Percentiles rank a stretch among this genome's conserved stretches.
Conservation (phyloP, 768 basidiomycete species). For the Hygrocybe coccinea region DNA sequence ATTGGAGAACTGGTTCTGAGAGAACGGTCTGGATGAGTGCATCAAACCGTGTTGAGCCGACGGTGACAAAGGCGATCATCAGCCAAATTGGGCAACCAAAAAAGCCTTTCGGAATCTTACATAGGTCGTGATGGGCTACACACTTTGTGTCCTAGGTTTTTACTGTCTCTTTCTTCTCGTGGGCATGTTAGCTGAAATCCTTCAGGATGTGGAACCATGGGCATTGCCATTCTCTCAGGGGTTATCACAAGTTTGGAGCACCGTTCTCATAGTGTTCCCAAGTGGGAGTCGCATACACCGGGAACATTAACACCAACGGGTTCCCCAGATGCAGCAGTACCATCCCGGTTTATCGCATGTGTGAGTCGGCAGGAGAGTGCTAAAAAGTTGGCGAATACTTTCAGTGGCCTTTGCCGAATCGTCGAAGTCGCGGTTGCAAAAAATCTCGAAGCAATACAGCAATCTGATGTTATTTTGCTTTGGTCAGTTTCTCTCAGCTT, state of each 20-base stretch:
- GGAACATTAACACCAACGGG: slow-evolving; percentile 69
- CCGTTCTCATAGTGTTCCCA: slow-evolving; percentile 28
- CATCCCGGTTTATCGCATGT: slow-evolving; percentile 79
- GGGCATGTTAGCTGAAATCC: slow-evolving; percentile 17
- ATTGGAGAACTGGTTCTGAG: slow-evolving; percentile 51
- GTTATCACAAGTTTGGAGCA: slow-evolving; percentile 77
- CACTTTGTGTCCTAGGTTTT: slow-evolving; percentile 79
- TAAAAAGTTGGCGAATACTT: slow-evolving; percentile 56
- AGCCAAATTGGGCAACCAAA: not conserved
- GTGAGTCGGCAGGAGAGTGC: slow-evolving; percentile 78
- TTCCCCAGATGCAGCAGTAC: slow-evolving; percentile 62
- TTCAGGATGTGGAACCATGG: slow-evolving; percentile 97
- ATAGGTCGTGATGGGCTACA: slow-evolving; percentile 88
- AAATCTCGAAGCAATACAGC: slow-evolving; percentile 67
- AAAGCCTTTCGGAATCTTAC: not conserved
- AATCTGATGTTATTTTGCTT: slow-evolving; percentile 81
- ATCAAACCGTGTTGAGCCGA: slow-evolving; percentile 88
- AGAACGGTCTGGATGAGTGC: slow-evolving; percentile 58
- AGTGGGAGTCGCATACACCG: slow-evolving; percentile 68
- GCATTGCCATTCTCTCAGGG: slow-evolving; percentile 89
- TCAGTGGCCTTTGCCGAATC: slow-evolving; percentile 51
- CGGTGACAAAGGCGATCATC: slow-evolving; percentile 69
- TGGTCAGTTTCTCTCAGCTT: slow-evolving; percentile 50
- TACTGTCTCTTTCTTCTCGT: slow-evolving; percentile 7
- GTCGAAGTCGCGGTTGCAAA: slow-evolving; percentile 66